These are phyloP conservation scores for Tylopilus rubrobrunneus DNA, from an alignment of 768 basidiomycete genomes.

Conservation along the genomic window DNA sequence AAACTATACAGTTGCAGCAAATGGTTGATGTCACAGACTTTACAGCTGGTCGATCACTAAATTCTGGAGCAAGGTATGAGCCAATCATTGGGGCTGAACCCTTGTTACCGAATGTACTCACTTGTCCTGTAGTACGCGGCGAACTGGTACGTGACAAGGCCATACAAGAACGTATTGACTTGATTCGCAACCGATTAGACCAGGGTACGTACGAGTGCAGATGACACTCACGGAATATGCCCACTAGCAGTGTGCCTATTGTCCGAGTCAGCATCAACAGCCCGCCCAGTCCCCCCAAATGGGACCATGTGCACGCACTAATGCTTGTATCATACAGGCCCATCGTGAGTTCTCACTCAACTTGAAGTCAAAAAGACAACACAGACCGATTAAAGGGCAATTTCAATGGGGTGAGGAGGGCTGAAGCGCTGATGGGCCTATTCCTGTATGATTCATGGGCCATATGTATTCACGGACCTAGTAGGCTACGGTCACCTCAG, in stretches of 20 bases:
- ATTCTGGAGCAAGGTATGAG: slow-evolving; percentile 2
- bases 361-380: no score
- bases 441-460: no score
- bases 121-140: slow-evolving; percentile 28
- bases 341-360: no score
- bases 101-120: background rate
- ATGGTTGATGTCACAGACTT: slow-evolving; percentile 1
- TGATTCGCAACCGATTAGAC: background rate
- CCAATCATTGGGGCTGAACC: background rate
- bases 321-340: background rate
- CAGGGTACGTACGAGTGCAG: background rate
- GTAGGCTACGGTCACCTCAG: no score
- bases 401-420: no score
- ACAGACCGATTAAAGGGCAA: no score
- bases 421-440: no score
- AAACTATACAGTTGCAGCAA: background rate
- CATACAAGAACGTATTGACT: slow-evolving; percentile 32
- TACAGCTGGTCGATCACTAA: slow-evolving; percentile 9
- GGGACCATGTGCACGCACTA: background rate
- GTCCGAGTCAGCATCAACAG: background rate
- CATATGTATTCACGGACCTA: no score
- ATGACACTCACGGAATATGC: background rate
- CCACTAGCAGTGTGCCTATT: slow-evolving; percentile 10
- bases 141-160: slow-evolving; percentile 42
- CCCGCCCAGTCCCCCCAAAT: no score